Evolutionary conservation across 208 protist species (phyloP).

Genomic region (Polymyxa betae): DNA sequence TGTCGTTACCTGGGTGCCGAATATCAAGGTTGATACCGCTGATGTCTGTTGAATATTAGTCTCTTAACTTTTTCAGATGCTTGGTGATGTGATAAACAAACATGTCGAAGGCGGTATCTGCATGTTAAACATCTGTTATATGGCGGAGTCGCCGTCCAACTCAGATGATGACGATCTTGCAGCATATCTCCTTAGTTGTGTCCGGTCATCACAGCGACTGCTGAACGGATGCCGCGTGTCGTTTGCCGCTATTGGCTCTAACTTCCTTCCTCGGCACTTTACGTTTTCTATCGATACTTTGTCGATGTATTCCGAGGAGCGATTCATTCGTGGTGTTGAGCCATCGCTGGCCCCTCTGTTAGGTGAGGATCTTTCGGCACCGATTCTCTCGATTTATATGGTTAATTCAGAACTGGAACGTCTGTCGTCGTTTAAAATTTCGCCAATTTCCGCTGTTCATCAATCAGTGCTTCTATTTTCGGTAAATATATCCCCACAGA

Average conservation of each 20-base stretch:
- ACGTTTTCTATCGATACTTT: neutral
- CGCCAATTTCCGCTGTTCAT: neutral
- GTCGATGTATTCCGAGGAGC: neutral
- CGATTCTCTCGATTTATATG: neutral
- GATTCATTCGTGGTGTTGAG: neutral
- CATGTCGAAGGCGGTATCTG: neutral
- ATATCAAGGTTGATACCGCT: neutral
- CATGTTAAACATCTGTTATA: neutral
- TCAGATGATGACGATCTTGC: neutral
- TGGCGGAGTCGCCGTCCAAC: neutral
- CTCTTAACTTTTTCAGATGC: neutral
- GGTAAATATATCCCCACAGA: neutral
- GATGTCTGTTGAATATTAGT: neutral
- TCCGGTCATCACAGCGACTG: neutral
- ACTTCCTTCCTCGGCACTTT: neutral
- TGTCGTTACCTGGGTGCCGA: neutral
- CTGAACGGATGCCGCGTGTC: neutral
- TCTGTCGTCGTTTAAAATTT: neutral
- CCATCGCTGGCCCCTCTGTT: neutral
- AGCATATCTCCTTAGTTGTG: neutral
- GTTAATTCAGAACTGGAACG: neutral
- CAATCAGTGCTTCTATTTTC: neutral
- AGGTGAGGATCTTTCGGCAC: neutral
- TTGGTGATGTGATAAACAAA: neutral
- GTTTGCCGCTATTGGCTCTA: too few species aligned